Evolutionary conservation across 345 rosid species (phyloP).

Genomic region (Luvunga scandens): DNA sequence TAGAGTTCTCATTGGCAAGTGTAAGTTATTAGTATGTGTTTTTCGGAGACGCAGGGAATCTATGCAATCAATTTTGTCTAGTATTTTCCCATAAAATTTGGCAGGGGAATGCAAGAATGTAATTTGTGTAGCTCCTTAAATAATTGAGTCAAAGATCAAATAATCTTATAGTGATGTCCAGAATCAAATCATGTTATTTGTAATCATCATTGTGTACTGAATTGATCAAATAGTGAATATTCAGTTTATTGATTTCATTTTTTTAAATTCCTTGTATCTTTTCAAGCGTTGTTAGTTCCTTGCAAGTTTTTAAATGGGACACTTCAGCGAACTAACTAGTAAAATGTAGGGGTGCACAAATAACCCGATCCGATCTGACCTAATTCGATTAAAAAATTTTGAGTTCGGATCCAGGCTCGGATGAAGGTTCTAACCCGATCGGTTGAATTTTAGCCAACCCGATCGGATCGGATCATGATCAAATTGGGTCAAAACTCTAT

Average conservation of each 20-base stretch:
- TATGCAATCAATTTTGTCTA: background rate
- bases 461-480: too few species aligned
- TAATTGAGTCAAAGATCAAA: conserved; percentile 19
- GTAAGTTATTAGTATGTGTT: conserved; percentile 18
- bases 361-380: too few species aligned
- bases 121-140: conserved; percentile 20
- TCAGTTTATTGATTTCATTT: conserved; percentile 2
- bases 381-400: too few species aligned
- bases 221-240: background rate
- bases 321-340: background rate
- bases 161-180: conserved; percentile 5
- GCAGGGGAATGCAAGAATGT: conserved; percentile 14
- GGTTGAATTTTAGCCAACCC: too few species aligned
- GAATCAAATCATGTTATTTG: background rate
- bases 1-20: conserved; percentile 18
- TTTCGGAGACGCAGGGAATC: background rate
- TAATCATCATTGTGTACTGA: background rate
- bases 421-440: too few species aligned
- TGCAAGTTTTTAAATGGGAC: background rate
- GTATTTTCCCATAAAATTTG: conserved; percentile 12
- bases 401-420: too few species aligned
- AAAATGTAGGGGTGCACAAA: too few species aligned
- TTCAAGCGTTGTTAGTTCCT: background rate
- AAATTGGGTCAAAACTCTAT: too few species aligned
- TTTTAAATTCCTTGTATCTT: background rate